Evolutionary conservation across 352 stramenopile species (phyloP), one percentile per base, ranked within the genome.

Genomic region (Globisporangium viniferum): DNA sequence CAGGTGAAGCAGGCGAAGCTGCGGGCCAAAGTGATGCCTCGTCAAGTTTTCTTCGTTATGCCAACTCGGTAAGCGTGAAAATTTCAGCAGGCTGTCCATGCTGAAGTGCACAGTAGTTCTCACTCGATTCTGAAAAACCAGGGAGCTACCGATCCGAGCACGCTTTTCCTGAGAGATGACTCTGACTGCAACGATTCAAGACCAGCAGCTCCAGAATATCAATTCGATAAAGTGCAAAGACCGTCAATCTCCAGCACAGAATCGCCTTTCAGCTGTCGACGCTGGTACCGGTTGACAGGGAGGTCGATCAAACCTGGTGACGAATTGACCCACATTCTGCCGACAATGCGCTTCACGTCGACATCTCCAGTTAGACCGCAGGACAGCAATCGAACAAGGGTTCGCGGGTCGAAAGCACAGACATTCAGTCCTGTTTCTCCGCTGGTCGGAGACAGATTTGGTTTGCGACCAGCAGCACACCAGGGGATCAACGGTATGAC

Each of bases 271-370:
- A 69, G 66, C 22, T 72, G 66, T 51, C 46, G 68, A 58, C 58
- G 72, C 62, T 56, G 71, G 62, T 27, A 67, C 20, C 44, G 73
- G 18, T 29, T 74, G 35, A 74, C 62, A 14, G 68, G 68, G 18
- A 67, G 70, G 33, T 62, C 68, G 8, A 54, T 66, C 22, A 35
- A 24, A 36, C n/a, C 54, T 3, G 61, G 64, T 1, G 54, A 68
- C n/a, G 33, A 39, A 12, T n/a, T 62, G 3, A 31, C 36, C n/a
- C 36, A 29, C 10, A 58, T 71, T 20, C 24, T 66, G 18, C 49
- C 66, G 14, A 9, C 36, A 22, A 49, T 44, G 39, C 49, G 24
- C 12, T 53, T 15, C 3, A 0, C 6, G 39, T 65, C 49, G 29
- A 62, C 57, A 39, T 35, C 48, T 22, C 35, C 58, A 9, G 7